Percentiles rank a stretch among this genome's conserved stretches.
Conservation (phyloP, 441 rosid species). For the Populus hybrid region DNA sequence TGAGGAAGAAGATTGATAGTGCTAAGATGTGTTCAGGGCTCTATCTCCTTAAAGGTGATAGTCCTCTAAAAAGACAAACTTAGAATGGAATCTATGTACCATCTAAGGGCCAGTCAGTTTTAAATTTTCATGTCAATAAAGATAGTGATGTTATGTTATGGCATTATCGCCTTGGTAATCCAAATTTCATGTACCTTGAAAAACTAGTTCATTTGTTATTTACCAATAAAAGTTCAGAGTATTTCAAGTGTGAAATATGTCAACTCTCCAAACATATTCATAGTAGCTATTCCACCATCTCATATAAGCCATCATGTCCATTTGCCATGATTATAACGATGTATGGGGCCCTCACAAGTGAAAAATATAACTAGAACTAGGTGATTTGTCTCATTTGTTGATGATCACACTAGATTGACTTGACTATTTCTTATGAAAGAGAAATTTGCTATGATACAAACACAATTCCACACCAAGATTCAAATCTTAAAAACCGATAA, state of each 20-base stretch:
- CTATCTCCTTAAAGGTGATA: not conserved
- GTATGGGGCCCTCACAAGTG: not conserved
- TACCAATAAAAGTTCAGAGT: not conserved
- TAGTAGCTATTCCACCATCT: not conserved
- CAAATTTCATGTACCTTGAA: constrained; percentile 6
- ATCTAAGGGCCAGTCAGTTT: not conserved
- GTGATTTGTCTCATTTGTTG: not conserved
- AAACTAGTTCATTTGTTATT: not conserved
- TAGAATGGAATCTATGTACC: not conserved
- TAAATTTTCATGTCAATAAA: not conserved
- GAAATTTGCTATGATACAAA: not conserved
- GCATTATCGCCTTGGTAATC: constrained; percentile 3
- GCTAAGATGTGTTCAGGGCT: not conserved
- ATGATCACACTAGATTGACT: too few relatives aligned
- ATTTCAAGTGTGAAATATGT: constrained; percentile 5
- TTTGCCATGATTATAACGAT: constrained; percentile 1
- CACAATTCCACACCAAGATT: not conserved
- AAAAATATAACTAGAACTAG: not conserved
- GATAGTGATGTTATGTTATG: constrained; percentile 8
- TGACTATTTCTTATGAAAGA: not conserved
- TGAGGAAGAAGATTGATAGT: constrained; percentile 7
- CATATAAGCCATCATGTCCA: not conserved
- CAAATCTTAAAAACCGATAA: constrained; percentile 5
- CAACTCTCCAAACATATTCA: not conserved
- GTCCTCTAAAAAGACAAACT: not conserved